These are phyloP conservation scores for Diaporthe australafricana DNA, from an alignment of 2,329 filamentous ascomycete genomes.

Conservation along the genomic window DNA sequence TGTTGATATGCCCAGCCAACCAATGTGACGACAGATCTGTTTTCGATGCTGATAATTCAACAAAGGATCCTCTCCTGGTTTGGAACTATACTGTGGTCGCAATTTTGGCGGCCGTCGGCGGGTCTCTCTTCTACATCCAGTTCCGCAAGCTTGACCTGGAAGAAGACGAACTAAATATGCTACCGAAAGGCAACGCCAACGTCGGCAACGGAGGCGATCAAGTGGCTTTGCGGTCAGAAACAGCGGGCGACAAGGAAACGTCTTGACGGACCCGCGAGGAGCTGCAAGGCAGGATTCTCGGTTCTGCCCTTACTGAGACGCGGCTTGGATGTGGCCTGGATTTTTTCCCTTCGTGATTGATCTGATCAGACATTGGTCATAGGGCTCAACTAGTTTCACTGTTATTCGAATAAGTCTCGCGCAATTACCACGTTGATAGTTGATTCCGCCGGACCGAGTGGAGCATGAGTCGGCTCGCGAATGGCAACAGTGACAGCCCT, in stretches of 20 bases:
- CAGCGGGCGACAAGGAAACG: constrained; percentile 5
- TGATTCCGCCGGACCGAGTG: no score
- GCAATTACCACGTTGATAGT: neutral
- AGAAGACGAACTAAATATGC: constrained; percentile 73
- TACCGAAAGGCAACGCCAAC: constrained; percentile 40
- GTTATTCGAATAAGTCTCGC: neutral
- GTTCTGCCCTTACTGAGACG: neutral
- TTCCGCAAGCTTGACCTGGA: constrained; percentile 68
- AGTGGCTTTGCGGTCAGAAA: neutral
- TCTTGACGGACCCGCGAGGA: neutral
- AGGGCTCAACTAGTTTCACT: no score
- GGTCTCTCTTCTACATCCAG: constrained; percentile 75
- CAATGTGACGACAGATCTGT: neutral
- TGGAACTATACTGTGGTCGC: constrained; percentile 81
- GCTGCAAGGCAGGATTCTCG: neutral
- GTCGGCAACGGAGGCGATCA: neutral
- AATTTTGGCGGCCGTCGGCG: constrained; percentile 71
- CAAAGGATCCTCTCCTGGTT: constrained; percentile 72
- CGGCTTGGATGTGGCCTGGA: no score
- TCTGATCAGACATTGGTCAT: neutral
- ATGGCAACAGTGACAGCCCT: no score
- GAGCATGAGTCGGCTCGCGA: neutral
- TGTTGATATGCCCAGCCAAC: neutral
- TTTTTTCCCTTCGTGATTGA: no score
- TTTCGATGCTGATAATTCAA: neutral